Base-by-base conservation (phyloP, 2,329 filamentous ascomycete genomes). In the Cercospora zeina region DNA sequence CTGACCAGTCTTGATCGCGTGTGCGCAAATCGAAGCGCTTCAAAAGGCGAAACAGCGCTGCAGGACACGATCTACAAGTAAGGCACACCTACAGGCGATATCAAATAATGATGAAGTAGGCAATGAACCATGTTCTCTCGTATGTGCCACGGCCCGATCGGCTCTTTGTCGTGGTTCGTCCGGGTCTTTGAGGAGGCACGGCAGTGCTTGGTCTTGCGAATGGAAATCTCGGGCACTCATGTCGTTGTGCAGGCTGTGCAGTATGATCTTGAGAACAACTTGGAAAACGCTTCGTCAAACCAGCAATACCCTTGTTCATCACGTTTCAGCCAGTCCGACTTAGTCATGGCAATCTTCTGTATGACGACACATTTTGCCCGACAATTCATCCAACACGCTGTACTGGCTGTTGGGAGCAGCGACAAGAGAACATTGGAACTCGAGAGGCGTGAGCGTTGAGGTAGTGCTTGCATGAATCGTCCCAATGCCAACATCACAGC, bases 271-370 rank as follows among this genome's bases (percentile, higher is more conserved):
- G 47, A 19, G 19, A n/a, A 14, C 2, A n/a, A 59, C 30, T 19
- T 51, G 56, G 50, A 59, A n/a, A 24, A 36, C 10, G 56, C 24
- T 37, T 53, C 9, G 14, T 13, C 19, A 36, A 16, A 39, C 56
- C 53, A 51, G 56, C 56, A 59, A 42, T 13, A 5, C 10, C 56
- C 56, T 33, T 31, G 56, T 37, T n/a, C 30, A 11, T 30, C 16
- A 36, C 33, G 56, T 51, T 59, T 59, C 56, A 59, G 42, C 37
- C n/a, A 37, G 45, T 10, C 27, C 0, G 42, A 42, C 47, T 53
- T 51, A 59, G 30, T 59, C 56, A 59, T 53, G 56, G 24, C 24
- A 27, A 27, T 27, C 24, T 27, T 27, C 3, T 27, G 24, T 27
- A 27, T 27, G 24, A 45, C 39, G 39, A 45, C 39, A 45, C 4